Base-by-base conservation (phyloP, 2,329 filamentous ascomycete species). In the Neofusicoccum sp. region DNA sequence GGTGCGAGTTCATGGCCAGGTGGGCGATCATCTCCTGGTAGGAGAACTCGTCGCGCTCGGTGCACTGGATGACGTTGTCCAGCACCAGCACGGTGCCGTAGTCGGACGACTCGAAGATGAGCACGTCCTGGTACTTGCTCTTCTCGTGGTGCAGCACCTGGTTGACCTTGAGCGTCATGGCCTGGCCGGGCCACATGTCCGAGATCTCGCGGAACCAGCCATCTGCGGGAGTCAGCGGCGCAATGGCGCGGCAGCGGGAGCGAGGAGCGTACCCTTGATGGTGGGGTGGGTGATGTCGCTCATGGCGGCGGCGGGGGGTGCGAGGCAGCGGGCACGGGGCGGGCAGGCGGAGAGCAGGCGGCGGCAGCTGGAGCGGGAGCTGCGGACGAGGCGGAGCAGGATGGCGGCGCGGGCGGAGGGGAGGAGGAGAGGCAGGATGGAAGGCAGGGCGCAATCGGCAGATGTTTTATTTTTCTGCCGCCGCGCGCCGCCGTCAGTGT, bases 1-100 rank as follows among this genome's bases (percentile, higher is more conserved):
- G 95, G 86, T 99, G 95, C 58, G 93, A 91, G 86, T 96, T 95
- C 89, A 99, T 91, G 80, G 92, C 95, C 68, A 99, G 85, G 81
- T 99, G 92, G 70, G 93, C 93, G 80, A 99, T 99, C 95, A 99
- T 99, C 86, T 99, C 95, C 84, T 99, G 95, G 87, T 96, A 96
- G 77, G 93, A 91, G 84, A 98, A 99, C 83, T 99, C 95, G 75
- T 99, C 92, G 67, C 93, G 89, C 86, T 99, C 95, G 69, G 95
- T 98, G 86, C 88, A 92, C 82, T 99, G 95, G 78, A 99, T 96
- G 76, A 97, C 95, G 76, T 98, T 98, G 85, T 99, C 95, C 69
- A 99, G 87, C 65, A 99, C 93, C 62, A 99, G 85, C 64, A 98
- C 93, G 74, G 87, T 96, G 78, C 95, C 95, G 78, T 98, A 90